Conservation (phyloP, 2,329 filamentous ascomycete species). For the Aspergillus fumigatus region DNA sequence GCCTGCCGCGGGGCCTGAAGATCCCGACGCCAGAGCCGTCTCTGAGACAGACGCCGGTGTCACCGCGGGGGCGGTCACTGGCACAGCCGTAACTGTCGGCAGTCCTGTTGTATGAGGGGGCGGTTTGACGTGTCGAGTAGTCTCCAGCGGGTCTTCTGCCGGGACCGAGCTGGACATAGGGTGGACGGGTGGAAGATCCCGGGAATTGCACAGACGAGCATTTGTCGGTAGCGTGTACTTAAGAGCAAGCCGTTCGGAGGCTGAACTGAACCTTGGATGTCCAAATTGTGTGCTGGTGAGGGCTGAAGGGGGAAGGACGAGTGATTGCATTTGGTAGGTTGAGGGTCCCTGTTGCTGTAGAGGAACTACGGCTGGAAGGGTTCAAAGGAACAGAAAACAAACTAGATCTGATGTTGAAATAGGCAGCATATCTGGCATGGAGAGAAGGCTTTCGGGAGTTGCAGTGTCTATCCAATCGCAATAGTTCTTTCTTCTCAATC, state of each 20-base stretch:
- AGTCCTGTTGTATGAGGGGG: constrained; percentile 25
- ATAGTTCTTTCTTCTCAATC: constrained; percentile 20
- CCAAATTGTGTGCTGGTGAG: constrained; percentile 34
- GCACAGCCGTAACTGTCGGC: constrained; percentile 15
- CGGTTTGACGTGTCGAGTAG: constrained; percentile 31
- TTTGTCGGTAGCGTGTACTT: constrained; percentile 32
- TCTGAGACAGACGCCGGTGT: constrained; percentile 8
- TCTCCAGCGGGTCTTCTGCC: constrained; percentile 34
- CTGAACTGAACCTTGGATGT: constrained; percentile 30
- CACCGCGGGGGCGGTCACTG: constrained; percentile 4
- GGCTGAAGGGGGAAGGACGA: constrained; percentile 37
- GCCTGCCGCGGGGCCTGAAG: constrained; percentile 10
- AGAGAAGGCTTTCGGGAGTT: constrained; percentile 4
- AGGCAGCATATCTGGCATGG: constrained; percentile 27
- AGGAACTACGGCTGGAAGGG: constrained; percentile 1
- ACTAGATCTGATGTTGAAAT: constrained; percentile 15
- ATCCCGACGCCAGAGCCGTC: constrained; percentile 10
- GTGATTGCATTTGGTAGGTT: constrained; percentile 36
- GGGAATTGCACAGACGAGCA: constrained; percentile 35
- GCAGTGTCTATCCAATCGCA: constrained; percentile 11
- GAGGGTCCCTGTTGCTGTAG: constrained; percentile 7
- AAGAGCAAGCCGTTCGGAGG: constrained; percentile 31
- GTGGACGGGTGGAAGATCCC: constrained; percentile 37
- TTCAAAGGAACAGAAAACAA: constrained; percentile 23
- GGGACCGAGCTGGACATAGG: constrained; percentile 42